Conservation (phyloP, 169 alveolate genomes). For the Plasmodium cynomolgi region DNA sequence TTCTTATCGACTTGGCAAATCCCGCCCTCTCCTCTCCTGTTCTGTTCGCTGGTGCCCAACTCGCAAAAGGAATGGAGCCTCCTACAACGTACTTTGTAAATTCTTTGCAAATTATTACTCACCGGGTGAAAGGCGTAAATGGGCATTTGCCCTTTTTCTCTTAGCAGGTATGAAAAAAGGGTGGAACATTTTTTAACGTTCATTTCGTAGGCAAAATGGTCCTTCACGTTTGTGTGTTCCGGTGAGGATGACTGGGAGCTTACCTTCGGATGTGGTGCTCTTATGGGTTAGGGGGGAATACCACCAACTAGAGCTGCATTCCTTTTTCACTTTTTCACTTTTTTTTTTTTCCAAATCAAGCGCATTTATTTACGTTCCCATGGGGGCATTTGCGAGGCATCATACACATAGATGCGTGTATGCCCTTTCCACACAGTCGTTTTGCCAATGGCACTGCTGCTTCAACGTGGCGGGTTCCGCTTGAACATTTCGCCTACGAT, state of each 20-base stretch:
- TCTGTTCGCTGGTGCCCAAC: conserved; percentile 9
- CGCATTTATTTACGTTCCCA: neutral
- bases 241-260: neutral
- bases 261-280: neutral
- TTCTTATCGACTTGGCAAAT: conserved; percentile 33
- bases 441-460: neutral
- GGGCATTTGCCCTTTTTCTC: conserved; percentile 25
- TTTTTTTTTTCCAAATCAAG: neutral
- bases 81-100: neutral
- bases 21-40: neutral
- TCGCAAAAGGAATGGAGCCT: neutral
- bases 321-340: neutral
- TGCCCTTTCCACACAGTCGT: neutral
- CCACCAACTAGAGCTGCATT: neutral
- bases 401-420: neutral
- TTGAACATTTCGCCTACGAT: neutral
- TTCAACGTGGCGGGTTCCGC: neutral
- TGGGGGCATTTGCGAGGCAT: neutral
- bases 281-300: neutral
- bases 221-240: neutral
- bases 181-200: conserved; percentile 20
- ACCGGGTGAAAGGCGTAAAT: conserved; percentile 8
- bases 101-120: neutral
- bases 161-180: conserved; percentile 24
- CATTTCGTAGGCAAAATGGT: conserved; percentile 38